A percentile compares a stretch with the other conserved stretches of the same genome.
Conservation (phyloP, 164 flowering plant species). For the Euptelea pleiosperma region DNA sequence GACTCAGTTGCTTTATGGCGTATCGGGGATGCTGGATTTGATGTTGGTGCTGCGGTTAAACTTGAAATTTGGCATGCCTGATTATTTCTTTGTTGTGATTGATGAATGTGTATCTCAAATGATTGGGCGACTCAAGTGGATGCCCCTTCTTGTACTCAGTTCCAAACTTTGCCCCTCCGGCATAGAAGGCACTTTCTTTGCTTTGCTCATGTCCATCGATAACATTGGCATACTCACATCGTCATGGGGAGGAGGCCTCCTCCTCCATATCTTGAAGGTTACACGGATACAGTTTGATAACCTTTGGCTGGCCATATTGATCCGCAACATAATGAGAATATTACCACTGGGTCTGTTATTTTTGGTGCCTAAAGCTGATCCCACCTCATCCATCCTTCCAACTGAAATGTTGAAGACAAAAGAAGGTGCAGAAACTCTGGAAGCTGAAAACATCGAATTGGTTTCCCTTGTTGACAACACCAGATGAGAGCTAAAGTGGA, state of each 20-base stretch:
- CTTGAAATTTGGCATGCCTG: constrained; percentile 71
- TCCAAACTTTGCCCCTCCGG: constrained; percentile 95
- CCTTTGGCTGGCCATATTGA: constrained; percentile 78
- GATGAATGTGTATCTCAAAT: constrained; percentile 61
- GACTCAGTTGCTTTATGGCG: constrained; percentile 64
- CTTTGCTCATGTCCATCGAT: constrained; percentile 93
- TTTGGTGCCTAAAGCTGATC: constrained; percentile 76
- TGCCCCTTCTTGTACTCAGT: constrained; percentile 95
- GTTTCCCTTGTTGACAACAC: constrained; percentile 48
- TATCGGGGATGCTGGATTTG: constrained; percentile 88
- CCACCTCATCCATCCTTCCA: constrained; percentile 52
- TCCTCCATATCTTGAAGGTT: constrained; percentile 66
- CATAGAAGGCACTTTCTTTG: constrained; percentile 97
- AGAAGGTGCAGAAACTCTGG: constrained; percentile 27
- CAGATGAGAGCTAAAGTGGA: not conserved
- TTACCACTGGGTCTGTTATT: constrained; percentile 59
- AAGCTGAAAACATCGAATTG: constrained; percentile 48
- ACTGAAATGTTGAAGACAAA: constrained; percentile 29
- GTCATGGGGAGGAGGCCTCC: constrained; percentile 79
- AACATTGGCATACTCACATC: constrained; percentile 70
- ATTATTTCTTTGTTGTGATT: constrained; percentile 65
- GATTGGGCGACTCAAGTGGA: constrained; percentile 77
- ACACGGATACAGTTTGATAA: constrained; percentile 65
- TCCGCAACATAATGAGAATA: constrained; percentile 71
- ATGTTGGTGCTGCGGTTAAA: constrained; percentile 71